A percentile compares a stretch with the other conserved stretches of the same genome.
Evolutionary conservation across 164 flowering plant genomes (phyloP).

Genomic region (Saururus chinensis): DNA sequence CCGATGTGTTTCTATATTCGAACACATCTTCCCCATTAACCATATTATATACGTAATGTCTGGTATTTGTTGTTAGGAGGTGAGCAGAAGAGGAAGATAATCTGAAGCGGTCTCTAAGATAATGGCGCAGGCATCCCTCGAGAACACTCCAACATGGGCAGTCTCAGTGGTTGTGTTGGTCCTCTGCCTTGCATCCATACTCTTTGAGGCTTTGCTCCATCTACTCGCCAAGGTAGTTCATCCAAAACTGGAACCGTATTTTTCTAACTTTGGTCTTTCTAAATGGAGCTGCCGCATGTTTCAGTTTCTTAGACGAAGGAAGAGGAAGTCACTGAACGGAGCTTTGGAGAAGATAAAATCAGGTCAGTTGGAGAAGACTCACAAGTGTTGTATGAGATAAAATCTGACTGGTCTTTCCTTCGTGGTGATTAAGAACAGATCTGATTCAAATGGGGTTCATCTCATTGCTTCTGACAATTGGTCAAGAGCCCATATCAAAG

Average conservation of each 20-base stretch:
- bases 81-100: too few relatives aligned
- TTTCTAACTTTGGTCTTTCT: neutral
- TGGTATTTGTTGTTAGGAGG: neutral
- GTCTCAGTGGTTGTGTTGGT: neutral
- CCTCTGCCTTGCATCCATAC: neutral
- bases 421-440: slow-evolving; percentile 43
- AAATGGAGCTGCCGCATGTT: neutral
- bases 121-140: neutral
- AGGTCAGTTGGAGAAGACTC: slow-evolving; percentile 18
- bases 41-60: neutral
- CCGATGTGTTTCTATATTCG: too few relatives aligned
- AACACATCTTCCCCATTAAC: neutral
- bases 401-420: slow-evolving; percentile 19
- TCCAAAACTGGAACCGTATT: neutral
- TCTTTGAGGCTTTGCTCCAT: slow-evolving; percentile 1
- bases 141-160: neutral
- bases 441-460: slow-evolving; percentile 73
- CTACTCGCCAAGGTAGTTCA: neutral
- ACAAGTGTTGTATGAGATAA: too few relatives aligned
- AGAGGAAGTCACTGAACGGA: slow-evolving; percentile 35
- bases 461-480: slow-evolving; percentile 47
- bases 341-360: slow-evolving; percentile 56
- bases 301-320: slow-evolving; percentile 18
- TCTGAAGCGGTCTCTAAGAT: too few relatives aligned
- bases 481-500: slow-evolving; percentile 26